phyloP scores from a whole-genome alignment of 805 yeast genomes.

The Metschnikowia peoriensis region DNA sequence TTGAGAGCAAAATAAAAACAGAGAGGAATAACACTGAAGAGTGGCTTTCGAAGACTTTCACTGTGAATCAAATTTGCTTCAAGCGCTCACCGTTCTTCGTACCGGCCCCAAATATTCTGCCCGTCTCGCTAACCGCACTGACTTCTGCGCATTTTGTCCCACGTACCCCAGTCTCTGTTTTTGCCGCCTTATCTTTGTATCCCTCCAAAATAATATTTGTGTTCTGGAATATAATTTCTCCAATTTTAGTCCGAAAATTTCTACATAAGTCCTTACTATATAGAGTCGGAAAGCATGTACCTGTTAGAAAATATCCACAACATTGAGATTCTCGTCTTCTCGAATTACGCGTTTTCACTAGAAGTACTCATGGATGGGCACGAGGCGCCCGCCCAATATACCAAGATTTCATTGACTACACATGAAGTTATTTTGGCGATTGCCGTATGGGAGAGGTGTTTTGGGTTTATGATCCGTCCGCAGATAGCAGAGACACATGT shows the following conservation, averaged over 20 bases:
- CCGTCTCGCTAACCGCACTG: not conserved
- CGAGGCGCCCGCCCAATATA: conserved; percentile 2
- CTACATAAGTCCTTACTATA: not conserved
- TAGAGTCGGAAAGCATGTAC: not conserved
- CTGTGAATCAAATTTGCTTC: too few species aligned
- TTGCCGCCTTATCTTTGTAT: conserved; percentile 5
- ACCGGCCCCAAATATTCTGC: not conserved
- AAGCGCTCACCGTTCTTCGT: not conserved
- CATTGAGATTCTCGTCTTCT: conserved; percentile 9
- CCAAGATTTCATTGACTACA: conserved; percentile 6
- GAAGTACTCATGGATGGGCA: conserved; percentile 3
- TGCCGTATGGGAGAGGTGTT: conserved; percentile 7
- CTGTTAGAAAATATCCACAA: conserved; percentile 8
- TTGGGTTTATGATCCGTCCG: conserved; percentile 5
- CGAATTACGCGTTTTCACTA: conserved; percentile 10
- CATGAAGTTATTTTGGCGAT: conserved; percentile 7
- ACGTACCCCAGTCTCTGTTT: not conserved
- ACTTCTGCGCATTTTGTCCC: conserved; percentile 2
- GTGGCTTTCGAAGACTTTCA: too few species aligned
- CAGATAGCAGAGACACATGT: conserved; percentile 7
- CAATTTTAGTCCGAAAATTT: not conserved
- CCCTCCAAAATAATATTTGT: not conserved
- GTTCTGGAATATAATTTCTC: not conserved
- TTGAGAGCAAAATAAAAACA: too few species aligned
- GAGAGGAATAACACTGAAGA: too few species aligned